Evolutionary conservation across 2,329 filamentous ascomycete genomes (phyloP).

Genomic region (Fusarium sp.): DNA sequence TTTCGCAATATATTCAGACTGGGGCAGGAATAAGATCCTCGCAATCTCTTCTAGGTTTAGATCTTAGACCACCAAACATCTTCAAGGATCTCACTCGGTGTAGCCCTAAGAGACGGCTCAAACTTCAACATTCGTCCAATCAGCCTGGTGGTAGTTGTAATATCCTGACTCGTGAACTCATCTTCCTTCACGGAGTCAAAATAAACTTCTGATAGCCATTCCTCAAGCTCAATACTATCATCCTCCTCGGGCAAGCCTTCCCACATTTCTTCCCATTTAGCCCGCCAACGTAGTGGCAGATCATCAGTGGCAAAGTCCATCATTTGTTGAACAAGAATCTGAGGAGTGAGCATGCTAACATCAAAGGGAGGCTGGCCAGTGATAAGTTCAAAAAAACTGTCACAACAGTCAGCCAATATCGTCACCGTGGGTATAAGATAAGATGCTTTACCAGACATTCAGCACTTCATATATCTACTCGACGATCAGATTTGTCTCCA

Average conservation of each 20-base stretch:
- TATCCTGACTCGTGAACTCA: slow-evolving; percentile 26
- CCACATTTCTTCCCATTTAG: slow-evolving; percentile 26
- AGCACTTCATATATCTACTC: slow-evolving; percentile 44
- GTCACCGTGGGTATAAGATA: fast-evolving
- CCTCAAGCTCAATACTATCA: slow-evolving; percentile 9
- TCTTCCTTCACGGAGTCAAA: slow-evolving; percentile 18
- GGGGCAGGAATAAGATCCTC: too few relatives aligned
- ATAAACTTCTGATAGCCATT: slow-evolving; percentile 42
- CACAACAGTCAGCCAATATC: neutral
- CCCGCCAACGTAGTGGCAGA: slow-evolving; percentile 36
- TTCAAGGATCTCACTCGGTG: slow-evolving; percentile 22
- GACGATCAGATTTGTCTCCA: slow-evolving; percentile 31
- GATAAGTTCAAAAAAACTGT: slow-evolving; percentile 47
- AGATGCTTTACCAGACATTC: slow-evolving; percentile 38
- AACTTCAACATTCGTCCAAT: slow-evolving; percentile 37
- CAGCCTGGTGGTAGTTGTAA: neutral
- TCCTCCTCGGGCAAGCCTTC: neutral
- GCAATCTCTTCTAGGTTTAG: neutral
- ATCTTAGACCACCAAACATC: slow-evolving; percentile 19
- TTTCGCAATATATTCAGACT: too few relatives aligned
- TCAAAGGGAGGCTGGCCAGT: slow-evolving; percentile 47
- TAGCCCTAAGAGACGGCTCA: slow-evolving; percentile 38
- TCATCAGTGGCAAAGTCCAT: slow-evolving; percentile 22
- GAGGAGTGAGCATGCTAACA: slow-evolving; percentile 26
- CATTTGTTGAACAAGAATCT: slow-evolving; percentile 40